Evolutionary conservation across 2,329 filamentous ascomycete species (phyloP).

Genomic region (Neurospora sp.): DNA sequence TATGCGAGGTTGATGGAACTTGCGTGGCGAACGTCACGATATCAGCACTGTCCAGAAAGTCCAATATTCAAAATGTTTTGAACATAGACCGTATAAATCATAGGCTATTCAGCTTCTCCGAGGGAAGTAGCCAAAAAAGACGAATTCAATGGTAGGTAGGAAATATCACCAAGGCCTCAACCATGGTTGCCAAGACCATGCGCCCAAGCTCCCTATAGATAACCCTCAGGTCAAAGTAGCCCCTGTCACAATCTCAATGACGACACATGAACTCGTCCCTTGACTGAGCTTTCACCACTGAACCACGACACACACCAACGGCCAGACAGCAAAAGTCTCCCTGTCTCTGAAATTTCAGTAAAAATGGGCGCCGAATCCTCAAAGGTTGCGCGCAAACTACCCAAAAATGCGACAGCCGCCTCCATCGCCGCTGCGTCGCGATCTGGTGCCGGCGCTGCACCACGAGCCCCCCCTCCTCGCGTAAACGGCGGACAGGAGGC

Average conservation of each 20-base stretch:
- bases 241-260: background rate
- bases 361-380: background rate
- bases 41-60: background rate
- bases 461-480: background rate
- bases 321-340: background rate
- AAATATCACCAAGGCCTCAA: background rate
- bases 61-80: background rate
- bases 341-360: background rate
- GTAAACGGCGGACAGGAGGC: background rate
- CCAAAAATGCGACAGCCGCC: background rate
- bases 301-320: background rate
- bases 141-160: background rate
- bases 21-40: background rate
- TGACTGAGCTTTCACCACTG: background rate
- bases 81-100: background rate
- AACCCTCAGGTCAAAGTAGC: background rate
- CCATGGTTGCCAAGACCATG: background rate
- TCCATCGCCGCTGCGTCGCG: background rate
- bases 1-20: background rate
- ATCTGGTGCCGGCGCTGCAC: background rate
- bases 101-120: background rate
- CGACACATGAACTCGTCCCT: background rate
- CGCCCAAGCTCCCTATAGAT: background rate
- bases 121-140: no score
- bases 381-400: background rate